These are phyloP conservation scores for Chrysochromulina parva DNA, from an alignment of 78 protist species.

Conservation along the genomic window DNA sequence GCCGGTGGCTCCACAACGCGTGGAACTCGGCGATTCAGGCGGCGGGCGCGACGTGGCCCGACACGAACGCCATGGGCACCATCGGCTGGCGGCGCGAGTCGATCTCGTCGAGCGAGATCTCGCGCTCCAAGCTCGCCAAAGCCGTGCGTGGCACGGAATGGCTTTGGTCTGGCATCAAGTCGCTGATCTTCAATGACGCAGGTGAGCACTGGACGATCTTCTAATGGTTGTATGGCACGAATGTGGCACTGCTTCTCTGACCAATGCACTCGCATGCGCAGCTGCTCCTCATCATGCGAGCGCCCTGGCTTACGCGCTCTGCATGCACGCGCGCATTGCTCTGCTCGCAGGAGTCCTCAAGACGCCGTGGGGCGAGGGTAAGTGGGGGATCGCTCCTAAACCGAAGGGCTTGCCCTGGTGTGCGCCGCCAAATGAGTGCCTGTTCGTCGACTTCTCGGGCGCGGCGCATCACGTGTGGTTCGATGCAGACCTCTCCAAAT, in stretches of 20 bases:
- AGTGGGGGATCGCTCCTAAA: not conserved
- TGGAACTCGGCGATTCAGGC: not conserved
- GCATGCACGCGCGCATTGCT: too few relatives aligned
- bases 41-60: not conserved
- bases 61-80: not conserved
- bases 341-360: not conserved
- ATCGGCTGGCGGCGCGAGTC: constrained; percentile 11
- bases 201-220: too few relatives aligned
- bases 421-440: not conserved
- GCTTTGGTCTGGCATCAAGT: not conserved
- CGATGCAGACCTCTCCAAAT: not conserved
- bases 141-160: not conserved
- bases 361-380: constrained; percentile 21
- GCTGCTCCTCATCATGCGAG: too few relatives aligned
- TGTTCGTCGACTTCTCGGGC: constrained; percentile 9
- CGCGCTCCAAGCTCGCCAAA: not conserved
- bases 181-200: not conserved
- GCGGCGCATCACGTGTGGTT: not conserved
- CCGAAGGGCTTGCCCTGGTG: not conserved
- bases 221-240: too few relatives aligned
- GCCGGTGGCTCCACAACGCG: not conserved
- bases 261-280: too few relatives aligned
- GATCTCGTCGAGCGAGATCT: not conserved
- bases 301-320: too few relatives aligned
- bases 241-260: not conserved